These are phyloP conservation scores for Diaporthe australafricana DNA, from an alignment of 2,329 filamentous ascomycete genomes.

Conservation along the genomic window DNA sequence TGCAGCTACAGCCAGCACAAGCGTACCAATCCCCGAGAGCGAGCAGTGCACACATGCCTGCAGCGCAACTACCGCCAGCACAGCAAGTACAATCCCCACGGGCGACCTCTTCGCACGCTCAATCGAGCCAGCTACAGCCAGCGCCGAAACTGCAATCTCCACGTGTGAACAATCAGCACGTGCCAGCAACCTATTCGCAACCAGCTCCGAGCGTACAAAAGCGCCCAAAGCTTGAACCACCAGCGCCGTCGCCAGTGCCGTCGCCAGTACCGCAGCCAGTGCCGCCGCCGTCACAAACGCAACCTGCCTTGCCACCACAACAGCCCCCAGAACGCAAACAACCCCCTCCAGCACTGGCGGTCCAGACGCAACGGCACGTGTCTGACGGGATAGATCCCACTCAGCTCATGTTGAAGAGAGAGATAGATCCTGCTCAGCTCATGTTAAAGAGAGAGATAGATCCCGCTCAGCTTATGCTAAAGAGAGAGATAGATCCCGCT, in stretches of 20 bases:
- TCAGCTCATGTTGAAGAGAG: too few relatives aligned
- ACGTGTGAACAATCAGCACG: background rate
- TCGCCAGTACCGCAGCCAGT: too few relatives aligned
- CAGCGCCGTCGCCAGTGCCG: background rate
- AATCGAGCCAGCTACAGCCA: background rate
- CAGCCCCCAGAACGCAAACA: slow-evolving; percentile 21
- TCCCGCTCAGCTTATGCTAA: too few relatives aligned
- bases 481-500: too few relatives aligned
- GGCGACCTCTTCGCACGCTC: background rate
- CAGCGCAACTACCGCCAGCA: background rate
- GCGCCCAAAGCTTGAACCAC: background rate
- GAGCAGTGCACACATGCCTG: background rate
- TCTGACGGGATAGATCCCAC: slow-evolving; percentile 36
- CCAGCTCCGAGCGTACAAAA: background rate
- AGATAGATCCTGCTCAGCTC: too few relatives aligned
- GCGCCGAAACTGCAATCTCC: background rate
- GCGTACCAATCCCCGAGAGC: slow-evolving; percentile 19
- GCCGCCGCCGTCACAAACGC: too few relatives aligned
- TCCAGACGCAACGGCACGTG: slow-evolving; percentile 10
- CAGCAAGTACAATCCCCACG: background rate
- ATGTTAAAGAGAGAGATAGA: too few relatives aligned
- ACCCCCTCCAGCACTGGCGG: background rate
- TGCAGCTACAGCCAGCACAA: slow-evolving; percentile 2
- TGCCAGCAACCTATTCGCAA: background rate
- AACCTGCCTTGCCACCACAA: slow-evolving; percentile 9